Evolutionary conservation across 2,329 filamentous ascomycete genomes (phyloP), one percentile per base, ranked within the genome.

Genomic region (Stemphylium beticola): DNA sequence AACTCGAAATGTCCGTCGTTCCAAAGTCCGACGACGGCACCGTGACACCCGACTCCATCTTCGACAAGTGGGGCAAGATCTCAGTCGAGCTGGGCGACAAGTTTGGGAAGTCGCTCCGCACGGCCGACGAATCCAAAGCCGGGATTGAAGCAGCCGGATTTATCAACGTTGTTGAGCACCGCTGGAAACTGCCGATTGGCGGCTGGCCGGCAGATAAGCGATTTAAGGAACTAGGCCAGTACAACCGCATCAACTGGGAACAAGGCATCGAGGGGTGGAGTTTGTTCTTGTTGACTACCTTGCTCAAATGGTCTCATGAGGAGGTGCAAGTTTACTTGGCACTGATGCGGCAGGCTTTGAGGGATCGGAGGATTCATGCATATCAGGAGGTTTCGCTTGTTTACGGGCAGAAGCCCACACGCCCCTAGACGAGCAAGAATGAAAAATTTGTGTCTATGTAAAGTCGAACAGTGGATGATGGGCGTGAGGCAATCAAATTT

Each of bases 141-240:
- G 76, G 78, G 49, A 75, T 86, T 61, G 69, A 73, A 3, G 79
- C 81, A 11, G 82, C 79, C 0, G 85, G 85, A 0, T 86, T 86
- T 57, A 72, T 76, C 39, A 78, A 85, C 49, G 78, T 87, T 0
- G 70, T 71, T 0, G 79, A 84, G 62, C 70, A 76, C 2, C 62
- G 80, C 12, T 67, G 58, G 57, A 71, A 70, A 45, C 5, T 81
- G 76, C 61, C 66, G 0, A 55, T 72, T 26, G 65, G 66, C 1
- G 58, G 60, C 1, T 72, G 66, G 67, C 53, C 61, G 14, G 60
- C 54, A 4, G 62, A 69, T 31, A 59, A 60, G 81, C 77, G 78
- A 22, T 76, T 81, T 44, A 86, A 85, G 64, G 78, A 84, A 44
- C 64, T 84, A 1, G 83, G 82, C 1, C 61, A 59, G 37, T 73